Evolutionary conservation across 2,329 filamentous ascomycete species (phyloP).

Genomic region (Verticillium klebahnii): DNA sequence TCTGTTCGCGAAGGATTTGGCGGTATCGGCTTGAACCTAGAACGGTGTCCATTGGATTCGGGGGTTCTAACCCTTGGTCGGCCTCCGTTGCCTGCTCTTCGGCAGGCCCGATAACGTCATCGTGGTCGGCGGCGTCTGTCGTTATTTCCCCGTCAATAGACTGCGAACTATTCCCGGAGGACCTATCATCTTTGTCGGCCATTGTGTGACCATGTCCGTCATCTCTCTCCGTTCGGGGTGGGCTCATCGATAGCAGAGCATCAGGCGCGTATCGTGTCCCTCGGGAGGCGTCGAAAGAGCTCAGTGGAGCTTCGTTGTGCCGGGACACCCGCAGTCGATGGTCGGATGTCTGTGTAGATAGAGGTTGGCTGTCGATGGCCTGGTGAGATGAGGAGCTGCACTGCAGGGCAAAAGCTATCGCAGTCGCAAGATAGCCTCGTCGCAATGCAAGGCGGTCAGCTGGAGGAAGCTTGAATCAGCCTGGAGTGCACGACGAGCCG

Average conservation of each 20-base stretch:
- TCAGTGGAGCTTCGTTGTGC: not conserved
- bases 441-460: not conserved
- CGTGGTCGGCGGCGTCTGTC: constrained; percentile 26
- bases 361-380: not conserved
- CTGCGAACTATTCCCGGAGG: constrained; percentile 32
- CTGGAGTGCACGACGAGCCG: not conserved
- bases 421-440: not conserved
- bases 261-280: constrained; percentile 8
- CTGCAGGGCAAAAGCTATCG: not conserved
- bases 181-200: constrained; percentile 43
- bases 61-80: constrained; percentile 13
- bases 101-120: constrained; percentile 32
- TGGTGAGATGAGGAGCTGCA: not conserved
- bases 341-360: not conserved
- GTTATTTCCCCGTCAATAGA: not conserved
- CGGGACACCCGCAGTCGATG: not conserved
- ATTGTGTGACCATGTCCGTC: constrained; percentile 39
- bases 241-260: constrained; percentile 14
- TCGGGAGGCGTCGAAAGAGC: not conserved
- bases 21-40: constrained; percentile 37
- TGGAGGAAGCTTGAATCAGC: not conserved
- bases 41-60: constrained; percentile 25
- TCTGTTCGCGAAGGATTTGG: constrained; percentile 36
- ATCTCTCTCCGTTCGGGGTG: constrained; percentile 14
- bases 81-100: constrained; percentile 23